These are phyloP conservation scores for Yamadazyma conglobata DNA, from an alignment of 1,139 yeast genomes.

Conservation along the genomic window DNA sequence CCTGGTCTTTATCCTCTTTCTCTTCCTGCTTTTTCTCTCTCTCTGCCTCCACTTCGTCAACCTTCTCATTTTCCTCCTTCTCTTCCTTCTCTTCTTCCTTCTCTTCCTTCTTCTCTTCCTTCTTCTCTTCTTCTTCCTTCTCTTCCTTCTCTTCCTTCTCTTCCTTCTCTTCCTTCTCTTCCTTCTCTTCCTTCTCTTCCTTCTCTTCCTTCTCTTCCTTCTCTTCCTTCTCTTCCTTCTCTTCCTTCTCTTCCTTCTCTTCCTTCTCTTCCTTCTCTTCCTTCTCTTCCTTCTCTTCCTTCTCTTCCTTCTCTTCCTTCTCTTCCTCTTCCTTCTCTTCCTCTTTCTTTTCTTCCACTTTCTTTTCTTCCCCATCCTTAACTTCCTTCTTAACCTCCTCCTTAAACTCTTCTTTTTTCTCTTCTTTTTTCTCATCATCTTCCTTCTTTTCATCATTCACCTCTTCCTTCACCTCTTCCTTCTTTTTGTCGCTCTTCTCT, in stretches of 20 bases:
- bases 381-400: slow-evolving; percentile 4
- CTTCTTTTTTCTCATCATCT: slow-evolving; percentile 1
- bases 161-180: slow-evolving; percentile 8
- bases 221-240: slow-evolving; percentile 7
- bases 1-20: too few relatives aligned
- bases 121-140: slow-evolving; percentile 11
- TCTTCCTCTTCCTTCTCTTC: slow-evolving; percentile 2
- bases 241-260: slow-evolving; percentile 10
- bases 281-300: slow-evolving; percentile 5
- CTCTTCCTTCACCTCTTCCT: slow-evolving; percentile 1
- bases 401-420: slow-evolving; percentile 2
- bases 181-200: slow-evolving; percentile 6
- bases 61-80: slow-evolving; percentile 10
- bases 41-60: too few relatives aligned
- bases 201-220: slow-evolving; percentile 6
- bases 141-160: slow-evolving; percentile 14
- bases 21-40: too few relatives aligned
- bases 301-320: slow-evolving; percentile 3
- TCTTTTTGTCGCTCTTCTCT: background rate
- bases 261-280: slow-evolving; percentile 9
- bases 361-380: slow-evolving; percentile 2
- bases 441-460: background rate
- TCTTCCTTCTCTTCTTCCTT: slow-evolving; percentile 11
- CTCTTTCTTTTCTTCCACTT: slow-evolving; percentile 3
- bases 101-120: slow-evolving; percentile 13